Base-by-base conservation (phyloP, 2,329 filamentous ascomycete genomes). In the Orbilia ellipsospora region DNA sequence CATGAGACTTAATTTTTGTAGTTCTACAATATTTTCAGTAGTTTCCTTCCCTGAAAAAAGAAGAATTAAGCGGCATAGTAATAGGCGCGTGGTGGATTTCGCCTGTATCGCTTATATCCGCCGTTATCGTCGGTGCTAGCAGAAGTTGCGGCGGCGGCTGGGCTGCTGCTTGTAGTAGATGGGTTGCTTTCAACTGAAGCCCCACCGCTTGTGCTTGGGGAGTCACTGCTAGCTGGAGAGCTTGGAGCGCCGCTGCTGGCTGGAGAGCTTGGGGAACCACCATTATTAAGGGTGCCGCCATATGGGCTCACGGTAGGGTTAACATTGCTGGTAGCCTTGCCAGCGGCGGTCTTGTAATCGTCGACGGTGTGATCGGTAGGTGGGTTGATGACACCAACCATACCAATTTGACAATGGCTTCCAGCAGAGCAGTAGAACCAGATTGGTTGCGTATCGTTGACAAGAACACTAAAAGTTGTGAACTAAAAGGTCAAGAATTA, bases 381-480 rank as follows among this genome's bases (percentile, higher is more conserved):
- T 67, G 90, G 88, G 82, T 94, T 93, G 81, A 93, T 89, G 31
- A 92, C 90, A 84, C 92, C 90, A 69, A 87, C 86, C 90, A 93
- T 93, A 77, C 90, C 90, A 51, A 81, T 83, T 82, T 93, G 87
- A 83, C 92, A 95, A 83, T 95, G 92, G 80, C 86, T 87, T 56
- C 81, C 88, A 82, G 92, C 89, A 36, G 88, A 88, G 83, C 92
- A 94, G 85, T 90, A 94, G 78, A 91, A 84, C 91, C 92, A 94
- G 78, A 94, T 85, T 28, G 92, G 92, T 63, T 86, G 89, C 50
- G 86, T 88, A 82, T 88, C 85, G 80, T 89, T 90, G 82, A 95
- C 84, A 81, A 86, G 86, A 79, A 94, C 84, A 73, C 89, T 92
- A 83, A 89, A 95, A 65, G 89, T 89, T 40, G 76, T 50, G 16